Conservation (phyloP, 352 stramenopile genomes). For the Pythium rishiriense region DNA sequence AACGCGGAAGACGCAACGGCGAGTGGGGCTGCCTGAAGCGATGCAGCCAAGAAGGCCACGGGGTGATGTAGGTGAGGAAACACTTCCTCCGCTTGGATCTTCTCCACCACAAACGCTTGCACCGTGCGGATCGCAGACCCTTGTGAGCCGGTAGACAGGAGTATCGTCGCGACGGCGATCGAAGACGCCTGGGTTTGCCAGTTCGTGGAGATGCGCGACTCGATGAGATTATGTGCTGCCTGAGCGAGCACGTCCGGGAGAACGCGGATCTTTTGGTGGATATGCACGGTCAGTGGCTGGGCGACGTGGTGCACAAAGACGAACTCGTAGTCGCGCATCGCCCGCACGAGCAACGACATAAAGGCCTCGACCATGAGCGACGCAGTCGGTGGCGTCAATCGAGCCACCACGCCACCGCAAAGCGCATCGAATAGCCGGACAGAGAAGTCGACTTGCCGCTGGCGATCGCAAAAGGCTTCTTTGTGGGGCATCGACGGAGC, state of each 20-base stretch:
- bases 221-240: background rate
- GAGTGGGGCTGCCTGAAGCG: conserved; percentile 1
- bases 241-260: background rate
- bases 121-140: background rate
- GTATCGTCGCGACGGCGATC: conserved; percentile 8
- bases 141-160: conserved; percentile 7
- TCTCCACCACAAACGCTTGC: background rate
- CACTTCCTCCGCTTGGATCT: conserved; percentile 1
- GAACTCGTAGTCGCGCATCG: conserved; percentile 19
- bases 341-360: background rate
- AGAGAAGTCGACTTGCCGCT: conserved; percentile 10
- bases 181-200: background rate
- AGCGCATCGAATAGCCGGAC: conserved; percentile 1
- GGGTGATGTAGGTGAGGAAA: conserved; percentile 12
- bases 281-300: conserved; percentile 3
- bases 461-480: conserved; percentile 15
- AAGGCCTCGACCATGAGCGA: conserved; percentile 5
- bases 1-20: conserved; percentile 6
- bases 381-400: background rate
- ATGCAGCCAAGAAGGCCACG: background rate
- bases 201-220: background rate
- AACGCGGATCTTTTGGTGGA: conserved; percentile 7
- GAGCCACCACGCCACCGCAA: background rate
- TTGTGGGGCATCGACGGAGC: conserved; percentile 4
- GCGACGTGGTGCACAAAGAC: conserved; percentile 18